Percentiles rank a stretch among this genome's conserved stretches.
Evolutionary conservation across 2,329 filamentous ascomycete genomes (phyloP).

Genomic region (Hypoxylon sp.): DNA sequence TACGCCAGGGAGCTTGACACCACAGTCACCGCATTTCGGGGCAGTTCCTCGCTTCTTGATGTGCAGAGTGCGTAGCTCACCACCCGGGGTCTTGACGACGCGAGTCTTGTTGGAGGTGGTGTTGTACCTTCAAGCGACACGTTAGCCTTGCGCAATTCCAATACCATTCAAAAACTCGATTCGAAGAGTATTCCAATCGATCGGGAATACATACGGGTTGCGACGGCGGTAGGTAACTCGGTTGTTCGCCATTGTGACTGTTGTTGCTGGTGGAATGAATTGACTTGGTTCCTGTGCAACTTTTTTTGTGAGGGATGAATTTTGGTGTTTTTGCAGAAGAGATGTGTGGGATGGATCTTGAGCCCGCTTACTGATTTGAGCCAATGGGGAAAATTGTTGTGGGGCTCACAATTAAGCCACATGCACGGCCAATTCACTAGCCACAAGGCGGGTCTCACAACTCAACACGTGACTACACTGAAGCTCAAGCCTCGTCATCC

Average conservation of each 20-base stretch:
- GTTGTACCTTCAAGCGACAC: conserved; percentile 81
- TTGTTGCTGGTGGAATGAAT: conserved; percentile 49
- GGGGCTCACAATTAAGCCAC: conserved; percentile 28
- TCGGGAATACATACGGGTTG: conserved; percentile 77
- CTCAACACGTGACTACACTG: conserved; percentile 24
- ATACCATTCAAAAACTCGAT: conserved; percentile 24
- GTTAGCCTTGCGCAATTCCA: conserved; percentile 35
- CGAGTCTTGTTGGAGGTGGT: conserved; percentile 97
- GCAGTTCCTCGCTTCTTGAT: conserved; percentile 99
- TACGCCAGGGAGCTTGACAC: conserved; percentile 97
- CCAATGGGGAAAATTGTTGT: conserved; percentile 46
- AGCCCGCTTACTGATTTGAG: conserved; percentile 46
- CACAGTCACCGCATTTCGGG: conserved; percentile 99
- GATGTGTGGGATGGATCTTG: conserved; percentile 52
- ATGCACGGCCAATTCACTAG: background rate
- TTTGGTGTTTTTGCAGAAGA: conserved; percentile 51
- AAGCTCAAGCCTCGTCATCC: conserved; percentile 12
- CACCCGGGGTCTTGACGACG: conserved; percentile 95
- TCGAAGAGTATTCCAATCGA: conserved; percentile 45
- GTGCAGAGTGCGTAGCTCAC: conserved; percentile 95
- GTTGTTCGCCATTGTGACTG: conserved; percentile 71
- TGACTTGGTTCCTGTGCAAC: conserved; percentile 49
- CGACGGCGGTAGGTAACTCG: conserved; percentile 80
- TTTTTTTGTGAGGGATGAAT: conserved; percentile 51
- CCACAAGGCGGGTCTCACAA: background rate